Percentiles rank a stretch among this genome's conserved stretches.
Evolutionary conservation across 148 eudicot species (phyloP).

Genomic region (Camellia sinensis): DNA sequence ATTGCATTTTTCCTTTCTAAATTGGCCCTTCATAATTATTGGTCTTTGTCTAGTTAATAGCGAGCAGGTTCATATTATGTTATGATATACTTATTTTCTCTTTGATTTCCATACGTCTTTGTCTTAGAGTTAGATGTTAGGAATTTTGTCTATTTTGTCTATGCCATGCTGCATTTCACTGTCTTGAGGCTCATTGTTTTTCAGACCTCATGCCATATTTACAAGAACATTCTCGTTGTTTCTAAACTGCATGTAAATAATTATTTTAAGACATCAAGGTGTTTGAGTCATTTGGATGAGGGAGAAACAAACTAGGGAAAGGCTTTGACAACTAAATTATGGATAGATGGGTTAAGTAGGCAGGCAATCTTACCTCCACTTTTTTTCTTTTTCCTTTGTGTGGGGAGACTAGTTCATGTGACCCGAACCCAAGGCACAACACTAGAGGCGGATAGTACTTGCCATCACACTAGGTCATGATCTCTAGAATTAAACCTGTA

Average conservation of each 20-base stretch:
- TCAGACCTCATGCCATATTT: background rate
- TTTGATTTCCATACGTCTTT: background rate
- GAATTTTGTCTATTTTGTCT: background rate
- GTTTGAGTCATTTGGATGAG: background rate
- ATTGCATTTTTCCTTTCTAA: constrained; percentile 4
- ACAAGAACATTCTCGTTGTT: too few species aligned
- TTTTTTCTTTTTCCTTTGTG: too few species aligned
- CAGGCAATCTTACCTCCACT: too few species aligned
- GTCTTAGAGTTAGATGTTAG: background rate
- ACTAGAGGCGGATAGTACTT: too few species aligned
- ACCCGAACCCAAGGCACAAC: too few species aligned
- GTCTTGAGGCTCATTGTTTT: too few species aligned
- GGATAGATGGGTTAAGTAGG: too few species aligned
- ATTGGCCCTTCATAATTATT: background rate
- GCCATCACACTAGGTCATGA: too few species aligned
- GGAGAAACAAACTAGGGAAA: background rate
- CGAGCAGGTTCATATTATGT: background rate
- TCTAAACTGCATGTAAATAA: background rate
- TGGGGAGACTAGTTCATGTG: too few species aligned
- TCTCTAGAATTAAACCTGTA: too few species aligned
- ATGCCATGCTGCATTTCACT: background rate
- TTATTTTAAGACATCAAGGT: background rate
- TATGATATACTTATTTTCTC: background rate
- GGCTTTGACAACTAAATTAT: background rate
- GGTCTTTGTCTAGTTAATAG: background rate